Base-by-base conservation (phyloP, 2,329 filamentous ascomycete genomes). In the Ceratocystis papillata region DNA sequence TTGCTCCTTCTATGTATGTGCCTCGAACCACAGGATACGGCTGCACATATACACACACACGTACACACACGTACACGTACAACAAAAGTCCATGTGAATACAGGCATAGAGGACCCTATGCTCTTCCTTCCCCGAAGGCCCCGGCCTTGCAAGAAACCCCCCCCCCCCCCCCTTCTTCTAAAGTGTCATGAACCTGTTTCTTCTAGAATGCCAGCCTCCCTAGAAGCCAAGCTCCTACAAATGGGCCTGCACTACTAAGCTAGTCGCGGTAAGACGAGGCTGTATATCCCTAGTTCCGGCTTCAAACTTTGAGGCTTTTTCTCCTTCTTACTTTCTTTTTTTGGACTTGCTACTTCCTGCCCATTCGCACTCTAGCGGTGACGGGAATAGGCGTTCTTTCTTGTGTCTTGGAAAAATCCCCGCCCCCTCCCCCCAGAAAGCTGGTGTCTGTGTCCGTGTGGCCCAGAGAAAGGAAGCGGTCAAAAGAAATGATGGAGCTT, bases 361-460 rank as follows among this genome's bases (percentile, higher is more conserved):
- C 30, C 12, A 3, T 33, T 22, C 22, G 5, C 25, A 17, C 25
- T 59, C n/a, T 59, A 30, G 53, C 53, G 53, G 53, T 59, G 53
- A 37, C 53, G 53, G 33, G 8, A 20, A 59, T 59, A 62, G 41
- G 37, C 22, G 20, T 53, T 8, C 8, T 20, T 30, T 59, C 28
- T 25, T 55, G 50, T 59, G 53, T 59, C 53, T 59, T 59, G 28
- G 28, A 59, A 59, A 57, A 41, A 41, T 41, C 37, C 37, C 37
- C 37, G 37, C 37, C 37, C 37, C 37, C 37, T 37, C 50, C 22
- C 22, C 15, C 20, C 8, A 25, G 22, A 8, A 22, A 0, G 48
- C 15, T 17, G 10, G 53, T 59, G 28, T 57, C 53, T 62, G 59
- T 44, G 60, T 62, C 37, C 45, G 60, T 62, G 60, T 48, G 60